These are phyloP conservation scores for Sordariomycetes sp. DNA, from an alignment of 2,329 filamentous ascomycete species.

Conservation along the genomic window DNA sequence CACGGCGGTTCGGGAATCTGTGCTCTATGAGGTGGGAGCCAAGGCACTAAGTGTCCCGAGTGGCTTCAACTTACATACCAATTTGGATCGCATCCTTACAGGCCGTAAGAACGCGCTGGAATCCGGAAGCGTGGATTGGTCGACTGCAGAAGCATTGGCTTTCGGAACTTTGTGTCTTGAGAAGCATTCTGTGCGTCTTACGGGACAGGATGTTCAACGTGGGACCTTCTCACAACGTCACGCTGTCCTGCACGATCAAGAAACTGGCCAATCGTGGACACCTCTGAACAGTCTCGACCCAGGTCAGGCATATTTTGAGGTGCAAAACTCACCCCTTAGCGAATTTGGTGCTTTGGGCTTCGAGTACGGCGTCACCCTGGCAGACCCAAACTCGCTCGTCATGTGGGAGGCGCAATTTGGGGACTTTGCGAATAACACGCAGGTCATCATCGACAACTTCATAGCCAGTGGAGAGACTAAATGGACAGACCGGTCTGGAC, in stretches of 20 bases:
- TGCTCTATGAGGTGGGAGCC: no score
- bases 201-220: slow-evolving; percentile 97
- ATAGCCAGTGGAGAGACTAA: slow-evolving; percentile 95
- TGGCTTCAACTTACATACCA: slow-evolving; percentile 82
- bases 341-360: slow-evolving; percentile 74
- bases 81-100: slow-evolving; percentile 89
- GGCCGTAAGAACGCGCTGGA: slow-evolving; percentile 85
- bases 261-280: slow-evolving; percentile 85
- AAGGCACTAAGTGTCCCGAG: no score
- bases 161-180: slow-evolving; percentile 87
- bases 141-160: slow-evolving; percentile 90
- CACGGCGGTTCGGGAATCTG: no score
- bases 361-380: slow-evolving; percentile 96
- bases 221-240: slow-evolving; percentile 98
- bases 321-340: slow-evolving; percentile 84
- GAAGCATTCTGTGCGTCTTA: slow-evolving; percentile 93
- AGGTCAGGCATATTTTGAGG: slow-evolving; percentile 90
- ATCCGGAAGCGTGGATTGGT: slow-evolving; percentile 94
- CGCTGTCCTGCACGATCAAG: slow-evolving; percentile 93
- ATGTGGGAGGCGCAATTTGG: slow-evolving; percentile 99
- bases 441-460: slow-evolving; percentile 98
- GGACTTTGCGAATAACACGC: slow-evolving; percentile 98
- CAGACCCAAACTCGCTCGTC: slow-evolving; percentile 90
- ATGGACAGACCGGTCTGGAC: slow-evolving; percentile 95
- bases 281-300: slow-evolving; percentile 82